phyloP scores from a whole-genome alignment of 257 asterid species.

The Lycium barbarum region DNA sequence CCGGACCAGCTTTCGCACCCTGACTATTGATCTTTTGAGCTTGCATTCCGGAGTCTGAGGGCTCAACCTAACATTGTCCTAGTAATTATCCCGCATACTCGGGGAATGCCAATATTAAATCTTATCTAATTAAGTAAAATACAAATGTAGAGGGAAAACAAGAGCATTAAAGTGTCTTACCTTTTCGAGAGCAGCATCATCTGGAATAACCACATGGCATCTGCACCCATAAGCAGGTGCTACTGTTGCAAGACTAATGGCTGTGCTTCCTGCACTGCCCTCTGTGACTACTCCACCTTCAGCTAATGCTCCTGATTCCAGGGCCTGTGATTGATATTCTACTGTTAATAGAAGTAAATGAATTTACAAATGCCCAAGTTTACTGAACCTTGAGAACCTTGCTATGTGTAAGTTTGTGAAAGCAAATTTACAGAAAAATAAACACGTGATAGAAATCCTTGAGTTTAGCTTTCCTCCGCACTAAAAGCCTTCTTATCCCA shows the following conservation, averaged over 20 bases:
- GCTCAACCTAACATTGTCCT: no score
- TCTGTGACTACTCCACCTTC: constrained; percentile 93
- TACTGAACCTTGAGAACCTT: neutral
- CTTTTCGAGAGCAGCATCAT: constrained; percentile 97
- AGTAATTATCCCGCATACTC: neutral
- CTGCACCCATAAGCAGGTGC: constrained; percentile 96
- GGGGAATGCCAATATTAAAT: neutral
- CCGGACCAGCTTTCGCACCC: neutral
- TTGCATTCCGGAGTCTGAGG: neutral
- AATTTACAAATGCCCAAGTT: neutral
- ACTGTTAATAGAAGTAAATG: neutral
- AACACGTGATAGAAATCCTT: neutral
- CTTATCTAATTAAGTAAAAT: neutral
- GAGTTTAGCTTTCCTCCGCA: neutral
- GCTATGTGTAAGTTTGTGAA: neutral
- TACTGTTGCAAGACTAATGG: constrained; percentile 94
- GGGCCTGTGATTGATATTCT: constrained; percentile 55
- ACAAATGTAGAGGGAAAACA: constrained; percentile 8
- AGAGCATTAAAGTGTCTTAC: constrained; percentile 35
- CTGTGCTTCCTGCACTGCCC: constrained; percentile 99
- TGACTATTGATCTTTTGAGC: neutral
- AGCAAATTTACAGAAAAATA: constrained; percentile 1
- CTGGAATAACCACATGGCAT: constrained; percentile 97
- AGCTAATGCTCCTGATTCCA: constrained; percentile 75
- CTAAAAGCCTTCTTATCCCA: neutral